Base-by-base conservation (phyloP, 2,329 filamentous ascomycete species). In the Aspergillus intermedius region DNA sequence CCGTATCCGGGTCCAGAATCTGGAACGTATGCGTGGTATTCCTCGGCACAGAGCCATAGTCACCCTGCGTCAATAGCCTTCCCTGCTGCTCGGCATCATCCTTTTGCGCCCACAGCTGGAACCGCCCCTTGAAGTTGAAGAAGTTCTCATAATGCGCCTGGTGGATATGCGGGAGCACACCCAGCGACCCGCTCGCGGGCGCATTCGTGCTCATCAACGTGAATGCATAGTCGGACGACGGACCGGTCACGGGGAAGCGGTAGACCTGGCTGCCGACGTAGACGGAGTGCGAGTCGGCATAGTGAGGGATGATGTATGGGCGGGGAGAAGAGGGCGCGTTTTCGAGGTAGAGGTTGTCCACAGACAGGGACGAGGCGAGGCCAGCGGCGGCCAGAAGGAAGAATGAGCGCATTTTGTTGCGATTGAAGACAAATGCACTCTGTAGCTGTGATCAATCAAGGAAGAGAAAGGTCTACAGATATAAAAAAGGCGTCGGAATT, bases 1-100 rank as follows among this genome's bases (percentile, higher is more conserved):
- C 69, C 4, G 72, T 75, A 52, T 76, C 71, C 0, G 73, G 72
- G 47, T 77, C 74, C 10, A 74, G 55, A 13, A 76, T 63, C 54
- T 75, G 72, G 61, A 76, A 77, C 3, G 73, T 74, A 50, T 77
- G 75, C 1, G 70, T 74, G 1, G 72, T 75, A 51, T 76, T 70
- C 17, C 63, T 61, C 0, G 72, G 68, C 0, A 76, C 71, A 4
- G 70, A 70, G 34, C 73, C 74, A 49, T 73, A 76, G 51, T 77
- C 74, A 1, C 74, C 73, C 7, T 64, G 61, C 0, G 62, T 66
- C n/a, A 77, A 56, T 2, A 76, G 53, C 15, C 73, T 66, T 5
- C 65, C 64, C 37, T 64, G 65, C 46, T 70, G 62, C 41, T 67
- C 60, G 4, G 52, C 51, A 7, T 61, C 57, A 21, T 57, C 56